Evolutionary conservation across 1,284 basidiomycete genomes (phyloP).

Genomic region (Pseudozyma hubeiensis): DNA sequence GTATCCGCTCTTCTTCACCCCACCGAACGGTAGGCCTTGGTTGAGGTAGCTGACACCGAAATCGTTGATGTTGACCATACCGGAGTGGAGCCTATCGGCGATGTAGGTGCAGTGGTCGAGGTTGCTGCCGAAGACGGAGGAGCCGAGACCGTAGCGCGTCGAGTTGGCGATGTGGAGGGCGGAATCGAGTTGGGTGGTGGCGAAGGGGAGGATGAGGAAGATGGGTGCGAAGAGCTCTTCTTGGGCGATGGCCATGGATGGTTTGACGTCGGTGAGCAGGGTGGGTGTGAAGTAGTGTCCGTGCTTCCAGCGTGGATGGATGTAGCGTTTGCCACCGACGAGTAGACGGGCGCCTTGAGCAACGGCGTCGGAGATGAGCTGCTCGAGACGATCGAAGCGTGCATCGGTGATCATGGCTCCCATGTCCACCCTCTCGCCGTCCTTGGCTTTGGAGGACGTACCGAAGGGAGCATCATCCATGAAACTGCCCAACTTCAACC

Average conservation of each 20-base stretch:
- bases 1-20: constrained; percentile 75
- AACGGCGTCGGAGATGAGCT: constrained; percentile 79
- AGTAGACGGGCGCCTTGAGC: constrained; percentile 78
- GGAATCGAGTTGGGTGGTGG: constrained; percentile 81
- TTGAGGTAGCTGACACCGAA: constrained; percentile 90
- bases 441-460: background rate
- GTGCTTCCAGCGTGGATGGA: constrained; percentile 75
- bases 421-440: constrained; percentile 72
- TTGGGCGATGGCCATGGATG: constrained; percentile 63
- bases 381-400: constrained; percentile 78
- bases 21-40: constrained; percentile 94
- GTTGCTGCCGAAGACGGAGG: constrained; percentile 90
- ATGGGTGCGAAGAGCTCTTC: constrained; percentile 65
- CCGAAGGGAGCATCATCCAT: constrained; percentile 62
- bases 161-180: constrained; percentile 87
- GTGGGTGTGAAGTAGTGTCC: constrained; percentile 88
- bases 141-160: constrained; percentile 90
- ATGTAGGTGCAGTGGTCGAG: constrained; percentile 80
- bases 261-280: constrained; percentile 83
- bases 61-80: constrained; percentile 92
- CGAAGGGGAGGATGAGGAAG: constrained; percentile 62
- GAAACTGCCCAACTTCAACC: constrained; percentile 54
- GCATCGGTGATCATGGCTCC: constrained; percentile 83
- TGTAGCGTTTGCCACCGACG: constrained; percentile 76
- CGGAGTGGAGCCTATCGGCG: constrained; percentile 83